phyloP scores from a whole-genome alignment of 2,329 filamentous ascomycete genomes.

The Tolypocladium pustulatum region DNA sequence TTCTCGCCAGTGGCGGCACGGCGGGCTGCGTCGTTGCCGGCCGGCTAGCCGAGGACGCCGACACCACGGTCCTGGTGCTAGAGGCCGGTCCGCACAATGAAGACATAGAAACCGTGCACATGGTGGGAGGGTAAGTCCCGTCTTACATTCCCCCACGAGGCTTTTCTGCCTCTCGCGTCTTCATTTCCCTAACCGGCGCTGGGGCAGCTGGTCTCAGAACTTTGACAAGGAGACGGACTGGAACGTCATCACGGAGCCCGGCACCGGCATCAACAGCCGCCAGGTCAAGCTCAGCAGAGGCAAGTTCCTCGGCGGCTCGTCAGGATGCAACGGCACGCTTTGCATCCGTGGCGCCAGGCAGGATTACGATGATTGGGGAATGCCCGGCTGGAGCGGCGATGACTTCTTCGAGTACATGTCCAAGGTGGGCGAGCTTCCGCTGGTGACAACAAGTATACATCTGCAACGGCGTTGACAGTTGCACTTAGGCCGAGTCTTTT shows the following conservation, averaged over 20 bases:
- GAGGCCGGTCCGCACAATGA: constrained; percentile 28
- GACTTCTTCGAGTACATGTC: constrained; percentile 47
- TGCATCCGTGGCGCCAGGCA: constrained; percentile 37
- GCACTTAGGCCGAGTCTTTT: constrained; percentile 40
- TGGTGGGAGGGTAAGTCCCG: constrained; percentile 33
- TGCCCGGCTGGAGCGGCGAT: constrained; percentile 44
- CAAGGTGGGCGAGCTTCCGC: constrained; percentile 25
- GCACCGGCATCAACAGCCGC: constrained; percentile 26
- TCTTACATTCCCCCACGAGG: neutral
- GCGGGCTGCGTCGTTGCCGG: constrained; percentile 25
- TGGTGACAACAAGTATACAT: neutral
- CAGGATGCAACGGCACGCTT: constrained; percentile 38
- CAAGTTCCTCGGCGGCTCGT: constrained; percentile 37
- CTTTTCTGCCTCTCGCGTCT: neutral
- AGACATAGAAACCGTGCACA: constrained; percentile 36
- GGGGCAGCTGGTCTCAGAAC: constrained; percentile 28
- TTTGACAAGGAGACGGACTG: constrained; percentile 39
- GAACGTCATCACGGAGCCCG: constrained; percentile 34
- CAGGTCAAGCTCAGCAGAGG: constrained; percentile 37
- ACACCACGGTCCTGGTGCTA: constrained; percentile 20
- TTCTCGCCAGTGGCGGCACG: constrained; percentile 18
- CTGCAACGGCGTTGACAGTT: neutral
- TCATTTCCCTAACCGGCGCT: neutral
- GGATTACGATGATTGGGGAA: constrained; percentile 42
- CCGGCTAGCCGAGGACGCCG: constrained; percentile 23